Evolutionary conservation across 2,329 filamentous ascomycete genomes (phyloP).

Genomic region (Elsinoe fawcettii): DNA sequence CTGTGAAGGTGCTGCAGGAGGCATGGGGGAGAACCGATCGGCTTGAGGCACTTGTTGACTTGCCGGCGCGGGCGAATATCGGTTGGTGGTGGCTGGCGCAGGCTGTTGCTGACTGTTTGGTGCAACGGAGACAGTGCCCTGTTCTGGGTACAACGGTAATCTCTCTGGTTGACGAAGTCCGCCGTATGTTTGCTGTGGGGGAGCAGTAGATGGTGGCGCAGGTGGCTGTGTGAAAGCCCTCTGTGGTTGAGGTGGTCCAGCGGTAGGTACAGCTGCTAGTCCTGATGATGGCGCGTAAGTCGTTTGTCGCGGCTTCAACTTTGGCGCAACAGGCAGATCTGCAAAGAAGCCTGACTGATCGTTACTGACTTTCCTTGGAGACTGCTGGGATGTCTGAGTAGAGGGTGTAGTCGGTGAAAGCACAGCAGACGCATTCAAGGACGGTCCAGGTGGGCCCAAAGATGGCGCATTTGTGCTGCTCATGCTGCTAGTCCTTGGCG

Average conservation of each 20-base stretch:
- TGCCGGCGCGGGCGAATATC: constrained; percentile 25
- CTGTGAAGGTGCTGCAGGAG: constrained; percentile 28
- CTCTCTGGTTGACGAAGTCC: constrained; percentile 36
- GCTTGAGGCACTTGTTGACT: constrained; percentile 15
- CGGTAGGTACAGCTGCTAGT: constrained; percentile 1
- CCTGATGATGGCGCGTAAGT: constrained; percentile 22
- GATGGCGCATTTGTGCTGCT: constrained; percentile 18
- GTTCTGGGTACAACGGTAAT: constrained; percentile 31
- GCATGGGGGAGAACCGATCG: constrained; percentile 30
- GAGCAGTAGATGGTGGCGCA: constrained; percentile 21
- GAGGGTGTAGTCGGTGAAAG: constrained; percentile 34
- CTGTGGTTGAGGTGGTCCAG: constrained; percentile 17
- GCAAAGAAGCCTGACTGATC: constrained; percentile 39
- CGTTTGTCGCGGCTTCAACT: constrained; percentile 29
- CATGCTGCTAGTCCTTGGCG: constrained; percentile 54
- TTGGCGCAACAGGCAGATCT: constrained; percentile 39
- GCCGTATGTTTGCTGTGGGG: constrained; percentile 25
- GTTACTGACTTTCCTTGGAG: constrained; percentile 21
- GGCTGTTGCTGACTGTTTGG: constrained; percentile 26
- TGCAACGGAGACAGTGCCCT: constrained; percentile 29
- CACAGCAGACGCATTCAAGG: constrained; percentile 28
- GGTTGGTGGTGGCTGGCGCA: constrained; percentile 23
- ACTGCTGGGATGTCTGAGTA: constrained; percentile 30
- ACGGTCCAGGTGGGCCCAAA: constrained; percentile 15
- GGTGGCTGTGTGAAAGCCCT: constrained; percentile 16